Conservation (phyloP, 257 asterid species). For the Jasminum sambac region DNA sequence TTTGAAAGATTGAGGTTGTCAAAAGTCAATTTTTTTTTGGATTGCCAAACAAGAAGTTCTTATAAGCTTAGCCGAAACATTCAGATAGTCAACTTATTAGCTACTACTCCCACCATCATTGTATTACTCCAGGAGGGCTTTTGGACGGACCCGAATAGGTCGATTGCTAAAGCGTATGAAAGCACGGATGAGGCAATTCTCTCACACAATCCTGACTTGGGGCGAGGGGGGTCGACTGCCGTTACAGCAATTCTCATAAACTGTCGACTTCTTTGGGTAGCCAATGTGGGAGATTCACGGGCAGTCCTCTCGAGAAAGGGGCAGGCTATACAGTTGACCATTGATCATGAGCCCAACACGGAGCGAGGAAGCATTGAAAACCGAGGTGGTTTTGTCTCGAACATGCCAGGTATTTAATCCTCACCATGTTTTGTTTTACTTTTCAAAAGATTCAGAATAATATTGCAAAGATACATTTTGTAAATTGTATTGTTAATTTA, state of each 20-base stretch:
- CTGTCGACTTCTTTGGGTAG: slow-evolving; percentile 67
- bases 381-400: slow-evolving; percentile 92
- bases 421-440: too few relatives aligned
- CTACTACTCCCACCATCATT: neutral
- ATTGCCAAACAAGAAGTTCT: neutral
- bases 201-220: slow-evolving; percentile 79
- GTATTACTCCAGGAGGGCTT: slow-evolving; percentile 64
- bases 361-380: slow-evolving; percentile 81
- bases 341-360: slow-evolving; percentile 88
- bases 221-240: slow-evolving; percentile 96
- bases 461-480: too few relatives aligned
- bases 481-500: too few relatives aligned
- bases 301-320: slow-evolving; percentile 88
- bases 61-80: slow-evolving; percentile 7
- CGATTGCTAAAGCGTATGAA: slow-evolving; percentile 77
- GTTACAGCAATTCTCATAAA: slow-evolving; percentile 83
- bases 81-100: neutral
- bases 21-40: neutral
- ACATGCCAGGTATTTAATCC: slow-evolving; percentile 74
- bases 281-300: slow-evolving; percentile 94
- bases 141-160: slow-evolving; percentile 66
- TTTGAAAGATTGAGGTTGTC: neutral
- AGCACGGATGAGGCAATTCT: slow-evolving; percentile 85
- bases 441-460: too few relatives aligned
- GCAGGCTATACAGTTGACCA: slow-evolving; percentile 75